These are phyloP conservation scores for Penicillium sp. DNA, from an alignment of 2,329 filamentous ascomycete species.

Conservation along the genomic window DNA sequence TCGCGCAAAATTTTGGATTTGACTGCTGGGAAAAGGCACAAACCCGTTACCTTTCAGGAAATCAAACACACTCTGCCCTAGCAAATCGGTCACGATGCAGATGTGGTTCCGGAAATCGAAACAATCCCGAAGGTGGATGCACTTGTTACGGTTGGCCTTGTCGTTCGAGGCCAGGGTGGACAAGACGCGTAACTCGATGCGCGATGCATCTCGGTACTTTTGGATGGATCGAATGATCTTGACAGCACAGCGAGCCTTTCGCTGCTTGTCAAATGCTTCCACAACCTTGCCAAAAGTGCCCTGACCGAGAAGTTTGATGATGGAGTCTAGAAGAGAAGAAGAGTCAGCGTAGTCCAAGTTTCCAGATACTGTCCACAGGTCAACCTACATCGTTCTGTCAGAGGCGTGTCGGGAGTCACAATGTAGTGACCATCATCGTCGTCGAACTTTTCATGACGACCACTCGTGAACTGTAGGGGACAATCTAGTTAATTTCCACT, in stretches of 20 bases:
- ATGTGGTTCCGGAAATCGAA: constrained; percentile 98
- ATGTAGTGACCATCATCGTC: constrained; percentile 98
- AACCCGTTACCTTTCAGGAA: constrained; percentile 96
- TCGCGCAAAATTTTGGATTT: constrained; percentile 95
- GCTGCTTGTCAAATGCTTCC: constrained; percentile 80
- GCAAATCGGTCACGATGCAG: constrained; percentile 77
- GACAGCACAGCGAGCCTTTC: constrained; percentile 83
- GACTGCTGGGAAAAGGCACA: constrained; percentile 95
- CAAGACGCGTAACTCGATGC: constrained; percentile 91
- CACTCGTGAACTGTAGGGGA: constrained; percentile 50
- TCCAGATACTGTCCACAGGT: background rate
- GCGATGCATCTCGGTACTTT: constrained; percentile 94
- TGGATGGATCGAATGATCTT: constrained; percentile 99
- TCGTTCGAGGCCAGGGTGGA: constrained; percentile 93
- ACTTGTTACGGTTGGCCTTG: constrained; percentile 88
- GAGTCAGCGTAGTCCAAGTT: constrained; percentile 27
- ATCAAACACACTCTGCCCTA: constrained; percentile 97
- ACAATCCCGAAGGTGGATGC: constrained; percentile 94
- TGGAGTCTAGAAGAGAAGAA: constrained; percentile 69
- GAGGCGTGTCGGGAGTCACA: constrained; percentile 80
- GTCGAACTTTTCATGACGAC: constrained; percentile 75
- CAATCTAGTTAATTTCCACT: background rate
- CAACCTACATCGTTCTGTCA: constrained; percentile 86
- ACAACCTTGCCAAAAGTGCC: constrained; percentile 99
- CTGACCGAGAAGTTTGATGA: constrained; percentile 88